phyloP scores from a whole-genome alignment of 148 eudicot species.

The Spergularia marina region DNA sequence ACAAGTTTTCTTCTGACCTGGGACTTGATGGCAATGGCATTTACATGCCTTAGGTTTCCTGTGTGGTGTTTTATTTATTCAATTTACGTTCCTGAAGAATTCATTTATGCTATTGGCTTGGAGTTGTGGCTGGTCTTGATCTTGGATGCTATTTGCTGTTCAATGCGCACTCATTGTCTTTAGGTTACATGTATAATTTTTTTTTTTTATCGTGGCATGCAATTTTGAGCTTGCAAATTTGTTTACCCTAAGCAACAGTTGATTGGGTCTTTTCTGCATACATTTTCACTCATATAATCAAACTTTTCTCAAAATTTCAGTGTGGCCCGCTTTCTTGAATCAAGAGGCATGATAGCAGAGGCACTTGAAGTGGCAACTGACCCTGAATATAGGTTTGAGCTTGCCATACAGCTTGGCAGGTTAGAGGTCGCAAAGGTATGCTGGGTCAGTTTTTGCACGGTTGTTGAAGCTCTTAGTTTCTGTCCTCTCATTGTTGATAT shows the following conservation, averaged over 20 bases:
- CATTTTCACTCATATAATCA: background rate
- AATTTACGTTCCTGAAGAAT: background rate
- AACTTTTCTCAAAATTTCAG: slow-evolving; percentile 27
- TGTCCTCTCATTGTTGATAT: slow-evolving; percentile 14
- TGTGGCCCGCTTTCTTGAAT: slow-evolving; percentile 94
- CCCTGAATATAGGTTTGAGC: slow-evolving; percentile 96
- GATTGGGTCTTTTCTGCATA: slow-evolving; percentile 1
- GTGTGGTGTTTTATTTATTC: background rate
- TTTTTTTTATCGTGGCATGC: background rate
- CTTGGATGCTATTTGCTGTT: background rate
- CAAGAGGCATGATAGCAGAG: slow-evolving; percentile 88
- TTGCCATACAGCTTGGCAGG: slow-evolving; percentile 92
- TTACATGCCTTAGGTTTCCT: background rate
- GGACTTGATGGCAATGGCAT: background rate
- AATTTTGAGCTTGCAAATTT: background rate
- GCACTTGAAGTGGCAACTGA: slow-evolving; percentile 98
- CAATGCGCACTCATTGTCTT: background rate
- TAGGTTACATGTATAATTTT: background rate
- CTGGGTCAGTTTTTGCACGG: slow-evolving; percentile 6
- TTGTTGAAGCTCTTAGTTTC: slow-evolving; percentile 5
- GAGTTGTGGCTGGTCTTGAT: background rate
- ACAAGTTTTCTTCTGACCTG: background rate
- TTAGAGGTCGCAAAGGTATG: slow-evolving; percentile 81
- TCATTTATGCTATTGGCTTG: background rate
- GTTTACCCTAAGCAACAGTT: background rate